Percentiles rank a stretch among this genome's conserved stretches.
These are phyloP conservation scores for Penicillium parvum DNA, from an alignment of 495 filamentous ascomycete species.

Conservation along the genomic window DNA sequence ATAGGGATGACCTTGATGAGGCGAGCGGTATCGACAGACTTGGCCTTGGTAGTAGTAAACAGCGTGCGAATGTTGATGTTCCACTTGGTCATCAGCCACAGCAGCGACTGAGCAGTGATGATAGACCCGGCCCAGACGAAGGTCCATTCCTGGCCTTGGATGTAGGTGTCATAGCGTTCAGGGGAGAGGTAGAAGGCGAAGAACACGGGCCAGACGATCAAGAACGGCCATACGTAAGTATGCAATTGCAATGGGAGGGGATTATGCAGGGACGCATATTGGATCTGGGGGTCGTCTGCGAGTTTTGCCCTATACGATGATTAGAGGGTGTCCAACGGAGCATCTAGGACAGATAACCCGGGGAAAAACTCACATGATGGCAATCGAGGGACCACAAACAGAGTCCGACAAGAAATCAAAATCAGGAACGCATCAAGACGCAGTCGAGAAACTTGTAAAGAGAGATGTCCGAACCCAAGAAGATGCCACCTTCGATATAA, in stretches of 20 bases:
- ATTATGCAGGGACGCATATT: constrained; percentile 79
- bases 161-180: constrained; percentile 83
- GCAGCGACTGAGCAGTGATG: constrained; percentile 77
- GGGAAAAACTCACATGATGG: constrained; percentile 33
- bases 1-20: constrained; percentile 92
- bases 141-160: constrained; percentile 89
- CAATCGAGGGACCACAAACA: constrained; percentile 34
- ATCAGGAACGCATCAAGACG: constrained; percentile 31
- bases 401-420: constrained; percentile 26
- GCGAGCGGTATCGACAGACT: constrained; percentile 68
- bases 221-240: constrained; percentile 87
- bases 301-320: constrained; percentile 59
- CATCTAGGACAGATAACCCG: constrained; percentile 3
- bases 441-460: constrained; percentile 9
- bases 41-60: constrained; percentile 74
- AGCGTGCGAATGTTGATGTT: constrained; percentile 77
- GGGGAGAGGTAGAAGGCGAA: constrained; percentile 77
- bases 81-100: constrained; percentile 97
- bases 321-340: constrained; percentile 12
- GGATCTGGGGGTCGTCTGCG: constrained; percentile 86
- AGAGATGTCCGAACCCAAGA: constrained; percentile 18
- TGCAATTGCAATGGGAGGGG: constrained; percentile 79
- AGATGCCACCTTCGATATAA: constrained; percentile 44
- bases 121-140: constrained; percentile 89
- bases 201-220: constrained; percentile 86